Evolutionary conservation across 768 basidiomycete genomes (phyloP).

Genomic region (Suillus brevipes): DNA sequence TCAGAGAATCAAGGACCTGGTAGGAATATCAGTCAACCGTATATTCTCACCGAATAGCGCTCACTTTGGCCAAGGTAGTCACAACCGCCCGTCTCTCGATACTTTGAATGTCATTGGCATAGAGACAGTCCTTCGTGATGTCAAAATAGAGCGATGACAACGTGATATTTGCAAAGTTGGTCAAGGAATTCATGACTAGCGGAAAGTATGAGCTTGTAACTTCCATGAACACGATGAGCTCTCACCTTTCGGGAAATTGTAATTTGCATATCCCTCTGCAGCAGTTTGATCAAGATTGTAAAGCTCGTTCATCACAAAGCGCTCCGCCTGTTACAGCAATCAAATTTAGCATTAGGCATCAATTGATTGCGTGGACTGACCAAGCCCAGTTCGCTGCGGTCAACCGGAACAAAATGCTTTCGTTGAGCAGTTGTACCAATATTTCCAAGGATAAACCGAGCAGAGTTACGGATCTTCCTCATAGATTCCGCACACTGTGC

Average conservation of each 20-base stretch:
- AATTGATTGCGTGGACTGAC: conserved; percentile 41
- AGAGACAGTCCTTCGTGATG: conserved; percentile 86
- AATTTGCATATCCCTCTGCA: conserved; percentile 65
- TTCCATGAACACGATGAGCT: neutral
- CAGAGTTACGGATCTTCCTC: conserved; percentile 83
- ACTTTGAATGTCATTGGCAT: conserved; percentile 60
- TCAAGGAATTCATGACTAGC: conserved; percentile 69
- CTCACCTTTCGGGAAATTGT: conserved; percentile 82
- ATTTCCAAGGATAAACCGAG: conserved; percentile 85
- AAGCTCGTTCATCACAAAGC: conserved; percentile 85
- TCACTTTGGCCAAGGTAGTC: conserved; percentile 70
- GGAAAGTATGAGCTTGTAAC: conserved; percentile 7
- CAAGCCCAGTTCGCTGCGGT: conserved; percentile 54
- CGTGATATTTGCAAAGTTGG: conserved; percentile 78
- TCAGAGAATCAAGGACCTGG: conserved; percentile 68
- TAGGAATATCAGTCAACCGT: neutral
- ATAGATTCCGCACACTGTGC: conserved; percentile 72
- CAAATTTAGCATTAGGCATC: neutral
- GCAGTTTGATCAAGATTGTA: conserved; percentile 69
- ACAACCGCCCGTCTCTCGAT: conserved; percentile 62
- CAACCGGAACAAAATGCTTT: conserved; percentile 9
- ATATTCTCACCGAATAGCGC: conserved; percentile 13
- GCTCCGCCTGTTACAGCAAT: conserved; percentile 58
- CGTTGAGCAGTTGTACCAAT: conserved; percentile 38
- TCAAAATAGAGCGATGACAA: conserved; percentile 93